Evolutionary conservation across 306 rosid species (phyloP), one percentile per base, ranked within the genome.

Genomic region (Prunus fruticosa): DNA sequence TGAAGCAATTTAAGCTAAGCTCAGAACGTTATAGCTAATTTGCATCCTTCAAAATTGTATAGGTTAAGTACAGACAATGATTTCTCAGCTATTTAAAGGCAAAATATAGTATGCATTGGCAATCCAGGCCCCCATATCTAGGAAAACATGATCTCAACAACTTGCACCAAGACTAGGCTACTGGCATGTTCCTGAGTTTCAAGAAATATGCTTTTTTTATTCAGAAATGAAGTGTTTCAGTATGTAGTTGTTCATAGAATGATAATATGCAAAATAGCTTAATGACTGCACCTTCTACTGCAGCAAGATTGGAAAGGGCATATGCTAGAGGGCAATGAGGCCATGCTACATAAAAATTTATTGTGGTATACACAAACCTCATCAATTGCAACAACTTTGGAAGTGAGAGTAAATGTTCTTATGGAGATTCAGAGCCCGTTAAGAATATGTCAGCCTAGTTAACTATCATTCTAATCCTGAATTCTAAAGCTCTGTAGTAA

Each of bases 291-390:
- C 68, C 43, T 23, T 72, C 62, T 56, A 66, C 51, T 6, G 20
- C 11, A 58, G 58, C 82, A 72, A 38, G 34, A 54, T 46, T 53
- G 73, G 22, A 61, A 12, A 38, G 3, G 73, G 71, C 41, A 63
- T 5, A 27, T 30, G 27, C 20, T 50, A 28, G 9, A 64, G 58
- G 61, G 56, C 58, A 23, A 74, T 2, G 2, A 74, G 64, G 52
- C 34, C 51, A 71, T 25, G 47, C 15, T 14, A 30, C 16, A 2
- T 52, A 53, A 10, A 52, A 8, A 16, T 43, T 72, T 43, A 53
- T 46, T 30, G 71, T 16, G 20, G 53, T 9, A 50, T 16, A 8
- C 32, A 64, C 45, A 43, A 53, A 18, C 13, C 45, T 34, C 46
- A 56, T 20, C 2, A 43, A 18, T 52, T 41, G 57, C 43, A 50